These are phyloP conservation scores for Hyphodiscus sp. DNA, from an alignment of 2,329 filamentous ascomycete genomes.

Conservation along the genomic window DNA sequence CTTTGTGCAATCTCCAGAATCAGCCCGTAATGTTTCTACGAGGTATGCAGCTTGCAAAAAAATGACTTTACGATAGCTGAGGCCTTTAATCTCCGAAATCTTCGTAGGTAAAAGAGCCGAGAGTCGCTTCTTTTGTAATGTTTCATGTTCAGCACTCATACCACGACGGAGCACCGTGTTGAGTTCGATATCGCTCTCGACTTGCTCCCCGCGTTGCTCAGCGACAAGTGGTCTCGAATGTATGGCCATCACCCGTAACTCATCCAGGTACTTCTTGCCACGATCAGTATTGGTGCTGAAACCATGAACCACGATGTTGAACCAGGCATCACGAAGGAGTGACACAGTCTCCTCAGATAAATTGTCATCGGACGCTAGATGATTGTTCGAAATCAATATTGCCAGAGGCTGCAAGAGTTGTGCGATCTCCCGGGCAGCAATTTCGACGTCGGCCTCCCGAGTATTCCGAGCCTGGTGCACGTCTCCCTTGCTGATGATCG, in stretches of 20 bases:
- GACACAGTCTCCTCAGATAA: constrained; percentile 63
- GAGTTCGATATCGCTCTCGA: constrained; percentile 94
- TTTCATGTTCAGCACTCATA: constrained; percentile 70
- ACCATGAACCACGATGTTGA: constrained; percentile 93
- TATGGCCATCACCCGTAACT: constrained; percentile 77
- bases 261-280: constrained; percentile 65
- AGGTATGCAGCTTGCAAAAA: constrained; percentile 88
- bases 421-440: constrained; percentile 80
- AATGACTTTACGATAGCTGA: constrained; percentile 86
- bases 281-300: constrained; percentile 71
- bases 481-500: constrained; percentile 86
- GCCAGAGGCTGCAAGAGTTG: constrained; percentile 86
- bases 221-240: constrained; percentile 83
- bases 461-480: constrained; percentile 67
- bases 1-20: constrained; percentile 83
- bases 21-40: constrained; percentile 81
- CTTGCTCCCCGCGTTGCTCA: constrained; percentile 79
- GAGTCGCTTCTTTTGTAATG: constrained; percentile 75
- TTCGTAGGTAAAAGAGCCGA: constrained; percentile 67
- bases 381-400: constrained; percentile 65
- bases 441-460: constrained; percentile 70
- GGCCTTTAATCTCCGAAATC: constrained; percentile 68
- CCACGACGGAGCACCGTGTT: constrained; percentile 89
- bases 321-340: constrained; percentile 88
- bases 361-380: constrained; percentile 40